Evolutionary conservation across 805 yeast genomes (phyloP), one percentile per base, ranked within the genome.

Genomic region (Helenozyma baotianmanensis): DNA sequence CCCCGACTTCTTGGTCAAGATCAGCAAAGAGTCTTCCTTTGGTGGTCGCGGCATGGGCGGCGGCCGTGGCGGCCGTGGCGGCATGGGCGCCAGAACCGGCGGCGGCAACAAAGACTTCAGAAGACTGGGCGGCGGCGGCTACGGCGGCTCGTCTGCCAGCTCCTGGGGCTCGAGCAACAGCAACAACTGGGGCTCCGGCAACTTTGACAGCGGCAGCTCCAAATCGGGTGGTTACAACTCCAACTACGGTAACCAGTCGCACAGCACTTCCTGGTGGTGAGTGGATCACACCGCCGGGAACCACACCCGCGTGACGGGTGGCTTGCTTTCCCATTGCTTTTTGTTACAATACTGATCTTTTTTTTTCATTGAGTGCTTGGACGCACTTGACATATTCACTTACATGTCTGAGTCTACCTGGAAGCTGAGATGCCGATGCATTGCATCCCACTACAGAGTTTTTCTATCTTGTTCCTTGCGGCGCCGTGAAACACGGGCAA

Each of bases 1-100:
- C 46, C 99, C 99, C 47, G 76, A 75, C 41, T 92, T 92, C 73
- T 75, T 92, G 62, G 76, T 72, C 48, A 76, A 80, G 43, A 78
- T 88, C 48, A 71, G 84, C 39, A 82, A 94, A 70, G 97, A 88
- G 70, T 63, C 74, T 36, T 61, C 78, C 30, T 68, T 68, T 50
- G 74, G 77, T 37, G 49, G 59, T 23, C 50, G 53, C n/a, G 51
- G 60, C 32, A n/a, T n/a, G n/a, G 60, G 67, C 24, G 56, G 58
- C 22, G 62, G 78, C 42, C 54, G 65, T 37, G 68, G 76, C 30
- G 47, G 51, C 14, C 43, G 47, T 14, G 76, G 84, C 39, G 70
- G 78, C 44, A 68, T 79, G 42, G 62, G 70, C 35, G 69, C 80
- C 46, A 68, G 80, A 45, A 69, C 78, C 40, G 16, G 29, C 25